Percentiles rank a stretch among this genome's conserved stretches.
These are phyloP conservation scores for Stachybotrys chartarum DNA, from an alignment of 2,329 filamentous ascomycete species.

Conservation along the genomic window DNA sequence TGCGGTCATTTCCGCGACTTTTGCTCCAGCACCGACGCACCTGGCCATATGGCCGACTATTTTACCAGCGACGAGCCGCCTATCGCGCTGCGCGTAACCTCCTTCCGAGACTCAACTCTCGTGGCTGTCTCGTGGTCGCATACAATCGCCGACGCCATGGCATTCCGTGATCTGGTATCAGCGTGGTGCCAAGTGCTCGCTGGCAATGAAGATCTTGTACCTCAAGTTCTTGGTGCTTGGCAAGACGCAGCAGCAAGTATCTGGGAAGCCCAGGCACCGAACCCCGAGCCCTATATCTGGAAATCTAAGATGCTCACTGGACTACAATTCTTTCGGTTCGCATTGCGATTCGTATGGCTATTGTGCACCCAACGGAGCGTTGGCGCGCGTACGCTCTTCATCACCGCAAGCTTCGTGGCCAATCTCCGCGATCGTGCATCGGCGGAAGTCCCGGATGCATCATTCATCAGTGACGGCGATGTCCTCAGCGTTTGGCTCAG, in stretches of 20 bases:
- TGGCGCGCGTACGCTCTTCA: not conserved
- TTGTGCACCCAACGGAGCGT: not conserved
- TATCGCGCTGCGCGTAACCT: conserved; percentile 37
- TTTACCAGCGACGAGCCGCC: conserved; percentile 32
- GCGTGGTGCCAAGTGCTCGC: conserved; percentile 38
- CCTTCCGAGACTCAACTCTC: conserved; percentile 41
- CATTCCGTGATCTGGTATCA: conserved; percentile 29
- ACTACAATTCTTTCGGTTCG: not conserved
- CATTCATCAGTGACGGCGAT: not conserved
- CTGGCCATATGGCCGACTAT: conserved; percentile 28
- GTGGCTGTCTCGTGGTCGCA: conserved; percentile 38
- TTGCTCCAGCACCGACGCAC: conserved; percentile 1
- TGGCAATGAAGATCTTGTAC: conserved; percentile 32
- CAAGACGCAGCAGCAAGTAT: not conserved
- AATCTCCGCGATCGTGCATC: not conserved
- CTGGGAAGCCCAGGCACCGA: not conserved
- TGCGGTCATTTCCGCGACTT: not conserved
- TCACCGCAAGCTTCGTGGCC: not conserved
- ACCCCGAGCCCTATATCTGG: not conserved
- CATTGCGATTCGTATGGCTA: not conserved
- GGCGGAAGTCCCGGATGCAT: not conserved
- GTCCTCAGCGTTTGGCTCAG: not conserved
- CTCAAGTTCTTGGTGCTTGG: conserved; percentile 4
- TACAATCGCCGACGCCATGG: conserved; percentile 38
- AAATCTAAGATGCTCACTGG: not conserved